Base-by-base conservation (phyloP, 768 basidiomycete genomes). In the Kwoniella botswanensis region DNA sequence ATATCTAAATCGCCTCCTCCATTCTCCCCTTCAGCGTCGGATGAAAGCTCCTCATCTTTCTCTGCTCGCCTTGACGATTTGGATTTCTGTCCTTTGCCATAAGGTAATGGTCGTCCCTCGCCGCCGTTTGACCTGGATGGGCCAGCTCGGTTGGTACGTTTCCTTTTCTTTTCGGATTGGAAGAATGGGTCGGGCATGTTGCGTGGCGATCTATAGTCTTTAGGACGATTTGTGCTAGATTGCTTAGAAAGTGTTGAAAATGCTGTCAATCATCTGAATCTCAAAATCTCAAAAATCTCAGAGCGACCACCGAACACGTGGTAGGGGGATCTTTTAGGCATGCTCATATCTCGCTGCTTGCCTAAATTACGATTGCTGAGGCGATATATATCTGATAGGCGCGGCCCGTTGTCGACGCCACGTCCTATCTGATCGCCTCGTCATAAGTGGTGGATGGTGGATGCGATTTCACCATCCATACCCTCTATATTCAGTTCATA, bases 171-270 rank as follows among this genome's bases (percentile, higher is more conserved):
- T 53, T 83, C 77, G 26, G 77, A 80, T 29, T 89, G 85, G 85
- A 94, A 94, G 86, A 94, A 94, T 13, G 91, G 84, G 86, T 93
- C 92, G 42, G 91, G 90, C 92, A 94, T 93, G 5, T 21, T 74
- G 42, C 29, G 35, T 22, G 17, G 18, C 24, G 54, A 13, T 29
- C 4, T 52, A 4, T 6, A 15, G 42, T 50, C 12, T 15, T 15
- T 4, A 50, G 46, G 46, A 50, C 6, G 46, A 50, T 50, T 4
- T 13, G 2, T 50, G 12, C 6, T 50, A 10, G 46, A 15, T 15
- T 50, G 18, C 1, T 13, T 1, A 13, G 13, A 11, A 50, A 18
- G 1, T 50, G 18, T 50, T 13, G 12, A 50, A 13, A 18, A 15
- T 50, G 46, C 18, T 50, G 46, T 50, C 46, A 50, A 50, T 17